phyloP scores from a whole-genome alignment of 179 eudicot genomes.

The Sideroxylon spinosum region DNA sequence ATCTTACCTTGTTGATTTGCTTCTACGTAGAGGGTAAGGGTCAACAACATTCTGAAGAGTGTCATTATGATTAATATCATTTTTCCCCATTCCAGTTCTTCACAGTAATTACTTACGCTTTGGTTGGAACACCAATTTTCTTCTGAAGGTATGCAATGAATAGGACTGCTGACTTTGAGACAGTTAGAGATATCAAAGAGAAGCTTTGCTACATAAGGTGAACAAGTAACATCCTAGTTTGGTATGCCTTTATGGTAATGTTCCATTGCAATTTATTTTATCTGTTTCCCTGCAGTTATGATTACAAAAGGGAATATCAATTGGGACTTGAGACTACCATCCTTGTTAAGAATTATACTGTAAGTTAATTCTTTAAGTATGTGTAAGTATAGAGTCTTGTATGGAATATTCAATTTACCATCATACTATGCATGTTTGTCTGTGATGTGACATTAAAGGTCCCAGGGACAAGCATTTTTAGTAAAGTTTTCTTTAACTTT shows the following conservation, averaged over 20 bases:
- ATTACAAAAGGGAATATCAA: slow-evolving; percentile 95
- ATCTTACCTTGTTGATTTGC: slow-evolving; percentile 91
- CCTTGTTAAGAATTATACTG: slow-evolving; percentile 90
- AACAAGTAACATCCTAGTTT: slow-evolving; percentile 13
- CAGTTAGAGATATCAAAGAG: slow-evolving; percentile 93
- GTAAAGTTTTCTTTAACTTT: background rate
- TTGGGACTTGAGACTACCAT: slow-evolving; percentile 99
- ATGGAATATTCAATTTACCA: background rate
- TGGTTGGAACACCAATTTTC: slow-evolving; percentile 20
- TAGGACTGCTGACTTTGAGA: slow-evolving; percentile 87
- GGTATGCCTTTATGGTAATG: background rate
- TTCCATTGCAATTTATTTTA: background rate
- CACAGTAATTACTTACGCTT: background rate
- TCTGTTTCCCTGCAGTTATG: slow-evolving; percentile 61
- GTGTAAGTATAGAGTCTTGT: background rate
- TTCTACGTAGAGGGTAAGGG: slow-evolving; percentile 85
- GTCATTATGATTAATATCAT: slow-evolving; percentile 16
- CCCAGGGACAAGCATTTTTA: background rate
- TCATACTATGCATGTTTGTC: background rate
- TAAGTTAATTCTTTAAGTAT: slow-evolving; percentile 35
- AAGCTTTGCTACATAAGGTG: slow-evolving; percentile 96
- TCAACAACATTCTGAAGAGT: slow-evolving; percentile 23
- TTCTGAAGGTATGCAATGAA: slow-evolving; percentile 89
- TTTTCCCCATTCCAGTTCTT: slow-evolving; percentile 11
- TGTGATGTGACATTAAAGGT: background rate